Evolutionary conservation across 805 yeast species (phyloP).

Genomic region (Allodekkera sacchari): DNA sequence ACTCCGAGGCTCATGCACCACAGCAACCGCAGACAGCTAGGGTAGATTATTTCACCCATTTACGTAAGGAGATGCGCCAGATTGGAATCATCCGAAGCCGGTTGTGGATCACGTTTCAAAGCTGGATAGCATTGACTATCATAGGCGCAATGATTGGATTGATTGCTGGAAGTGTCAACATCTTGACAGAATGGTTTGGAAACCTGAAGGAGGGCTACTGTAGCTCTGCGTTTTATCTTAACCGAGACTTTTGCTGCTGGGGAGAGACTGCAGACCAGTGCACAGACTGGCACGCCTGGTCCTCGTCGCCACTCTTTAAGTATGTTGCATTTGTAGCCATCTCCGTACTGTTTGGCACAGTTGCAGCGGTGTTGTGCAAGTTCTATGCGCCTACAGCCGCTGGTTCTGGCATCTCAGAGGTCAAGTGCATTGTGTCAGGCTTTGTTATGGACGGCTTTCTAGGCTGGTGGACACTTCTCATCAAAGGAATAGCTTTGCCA

Average conservation of each 20-base stretch:
- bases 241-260: conserved; percentile 76
- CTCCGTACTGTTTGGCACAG: conserved; percentile 52
- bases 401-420: conserved; percentile 96
- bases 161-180: conserved; percentile 74
- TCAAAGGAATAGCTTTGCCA: conserved; percentile 79
- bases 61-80: no score
- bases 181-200: conserved; percentile 81
- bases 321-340: conserved; percentile 52
- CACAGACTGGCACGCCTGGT: conserved; percentile 64
- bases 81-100: conserved; percentile 5
- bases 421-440: conserved; percentile 90
- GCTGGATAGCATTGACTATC: conserved; percentile 66
- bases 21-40: not conserved
- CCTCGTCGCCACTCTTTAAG: conserved; percentile 32
- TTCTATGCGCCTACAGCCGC: conserved; percentile 83
- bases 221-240: conserved; percentile 56
- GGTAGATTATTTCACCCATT: no score
- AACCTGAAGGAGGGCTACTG: conserved; percentile 77
- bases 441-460: conserved; percentile 73
- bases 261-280: conserved; percentile 46
- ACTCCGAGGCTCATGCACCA: not conserved
- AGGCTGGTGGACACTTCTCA: conserved; percentile 58
- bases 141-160: conserved; percentile 76
- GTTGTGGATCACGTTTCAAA: conserved; percentile 31
- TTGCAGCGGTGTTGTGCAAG: conserved; percentile 63